phyloP scores from a whole-genome alignment of 495 filamentous ascomycete species.

The Podospora sp. region DNA sequence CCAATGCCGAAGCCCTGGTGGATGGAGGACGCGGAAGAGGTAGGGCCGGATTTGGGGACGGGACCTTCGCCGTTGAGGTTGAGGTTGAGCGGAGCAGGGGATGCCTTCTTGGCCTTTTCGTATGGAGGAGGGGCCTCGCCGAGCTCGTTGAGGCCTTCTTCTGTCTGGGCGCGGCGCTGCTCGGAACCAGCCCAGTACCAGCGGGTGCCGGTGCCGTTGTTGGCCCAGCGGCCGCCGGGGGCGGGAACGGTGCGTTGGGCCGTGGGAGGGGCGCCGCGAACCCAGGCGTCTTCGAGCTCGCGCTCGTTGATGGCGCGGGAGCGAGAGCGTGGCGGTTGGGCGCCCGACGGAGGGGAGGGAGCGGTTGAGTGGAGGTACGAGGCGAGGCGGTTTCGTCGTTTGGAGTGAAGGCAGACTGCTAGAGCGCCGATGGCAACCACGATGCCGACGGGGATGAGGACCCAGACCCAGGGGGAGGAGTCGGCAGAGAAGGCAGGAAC shows the following conservation, averaged over 20 bases:
- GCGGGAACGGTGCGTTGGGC: background rate
- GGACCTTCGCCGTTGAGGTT: background rate
- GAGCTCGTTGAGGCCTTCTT: constrained; percentile 59
- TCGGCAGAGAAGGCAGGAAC: background rate
- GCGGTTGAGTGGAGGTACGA: background rate
- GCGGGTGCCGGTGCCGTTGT: constrained; percentile 9
- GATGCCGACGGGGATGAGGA: constrained; percentile 31
- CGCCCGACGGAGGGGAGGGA: background rate
- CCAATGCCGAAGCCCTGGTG: background rate
- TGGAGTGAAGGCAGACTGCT: constrained; percentile 23
- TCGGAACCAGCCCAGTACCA: background rate
- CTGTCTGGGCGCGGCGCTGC: constrained; percentile 19
- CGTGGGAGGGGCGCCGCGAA: constrained; percentile 17
- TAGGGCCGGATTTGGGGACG: background rate
- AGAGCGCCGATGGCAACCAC: constrained; percentile 23
- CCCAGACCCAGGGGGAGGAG: constrained; percentile 24
- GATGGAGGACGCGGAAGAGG: background rate
- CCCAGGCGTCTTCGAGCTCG: constrained; percentile 34
- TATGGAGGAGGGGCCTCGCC: constrained; percentile 64
- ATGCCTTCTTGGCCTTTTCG: constrained; percentile 24
- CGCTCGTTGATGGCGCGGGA: constrained; percentile 25
- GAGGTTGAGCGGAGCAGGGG: background rate
- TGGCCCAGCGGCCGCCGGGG: constrained; percentile 3
- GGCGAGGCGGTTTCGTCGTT: constrained; percentile 17
- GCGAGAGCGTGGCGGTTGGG: background rate